A percentile compares a stretch with the other conserved stretches of the same genome.
Evolutionary conservation across 192 early-diverging fungal genomes (phyloP).

Genomic region (Geranomyces variabilis): DNA sequence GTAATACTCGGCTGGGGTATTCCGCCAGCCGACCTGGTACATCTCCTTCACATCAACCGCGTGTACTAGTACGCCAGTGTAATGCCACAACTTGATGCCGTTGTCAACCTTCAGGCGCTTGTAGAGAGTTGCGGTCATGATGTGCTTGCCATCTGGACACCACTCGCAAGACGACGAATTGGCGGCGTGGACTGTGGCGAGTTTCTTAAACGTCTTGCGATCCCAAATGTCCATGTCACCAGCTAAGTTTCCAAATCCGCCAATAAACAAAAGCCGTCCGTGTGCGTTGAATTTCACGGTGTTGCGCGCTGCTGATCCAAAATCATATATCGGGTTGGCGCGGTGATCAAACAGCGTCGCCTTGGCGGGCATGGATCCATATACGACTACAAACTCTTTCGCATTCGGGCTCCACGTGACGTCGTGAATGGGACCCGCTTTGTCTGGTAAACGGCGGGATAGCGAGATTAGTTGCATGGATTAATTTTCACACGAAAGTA

Average conservation of each 20-base stretch:
- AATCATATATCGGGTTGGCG: slow-evolving; percentile 78
- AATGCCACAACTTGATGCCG: slow-evolving; percentile 96
- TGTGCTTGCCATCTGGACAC: slow-evolving; percentile 89
- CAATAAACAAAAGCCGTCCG: slow-evolving; percentile 85
- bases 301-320: slow-evolving; percentile 88
- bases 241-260: slow-evolving; percentile 95
- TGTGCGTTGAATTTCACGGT: slow-evolving; percentile 86
- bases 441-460: slow-evolving; percentile 35
- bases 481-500: not conserved
- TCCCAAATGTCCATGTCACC: slow-evolving; percentile 96
- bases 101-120: slow-evolving; percentile 96
- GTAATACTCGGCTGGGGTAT: slow-evolving; percentile 51
- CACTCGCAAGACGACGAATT: slow-evolving; percentile 88
- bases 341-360: slow-evolving; percentile 92
- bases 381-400: slow-evolving; percentile 97
- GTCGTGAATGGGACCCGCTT: slow-evolving; percentile 93
- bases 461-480: not conserved
- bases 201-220: slow-evolving; percentile 80
- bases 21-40: slow-evolving; percentile 70
- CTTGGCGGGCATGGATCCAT: slow-evolving; percentile 92
- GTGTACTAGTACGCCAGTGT: slow-evolving; percentile 83
- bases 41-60: slow-evolving; percentile 80
- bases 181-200: slow-evolving; percentile 76
- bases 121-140: slow-evolving; percentile 92
- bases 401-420: slow-evolving; percentile 92